Percentiles rank a stretch among this genome's conserved stretches.
These are phyloP conservation scores for Postia placenta DNA, from an alignment of 768 basidiomycete genomes.

Conservation along the genomic window DNA sequence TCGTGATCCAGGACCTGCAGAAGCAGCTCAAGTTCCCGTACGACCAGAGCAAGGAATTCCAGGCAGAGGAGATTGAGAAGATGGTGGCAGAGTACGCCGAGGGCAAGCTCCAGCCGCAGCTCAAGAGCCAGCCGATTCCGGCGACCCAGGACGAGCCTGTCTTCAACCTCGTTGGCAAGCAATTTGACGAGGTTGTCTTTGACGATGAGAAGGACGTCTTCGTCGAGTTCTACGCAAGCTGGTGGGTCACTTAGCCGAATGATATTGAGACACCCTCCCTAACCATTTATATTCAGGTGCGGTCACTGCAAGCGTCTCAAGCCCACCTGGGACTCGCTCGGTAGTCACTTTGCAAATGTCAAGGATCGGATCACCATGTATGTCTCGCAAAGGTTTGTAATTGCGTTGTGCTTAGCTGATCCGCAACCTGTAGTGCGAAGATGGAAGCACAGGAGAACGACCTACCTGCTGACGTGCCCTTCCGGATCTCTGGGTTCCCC, in stretches of 20 bases:
- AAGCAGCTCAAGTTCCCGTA: slow-evolving; percentile 88
- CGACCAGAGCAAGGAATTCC: slow-evolving; percentile 60
- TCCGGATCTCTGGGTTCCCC: slow-evolving; percentile 87
- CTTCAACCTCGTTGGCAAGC: slow-evolving; percentile 77
- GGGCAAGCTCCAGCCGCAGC: slow-evolving; percentile 70
- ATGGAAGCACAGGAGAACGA: slow-evolving; percentile 97
- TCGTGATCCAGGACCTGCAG: slow-evolving; percentile 84
- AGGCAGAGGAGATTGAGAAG: slow-evolving; percentile 46
- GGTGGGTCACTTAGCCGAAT: slow-evolving; percentile 59
- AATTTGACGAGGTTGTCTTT: slow-evolving; percentile 81
- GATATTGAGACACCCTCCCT: neutral
- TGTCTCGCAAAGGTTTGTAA: slow-evolving; percentile 13
- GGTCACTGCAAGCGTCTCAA: slow-evolving; percentile 97
- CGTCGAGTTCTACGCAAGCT: slow-evolving; percentile 94
- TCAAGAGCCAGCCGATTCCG: slow-evolving; percentile 90
- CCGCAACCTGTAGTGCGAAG: slow-evolving; percentile 62
- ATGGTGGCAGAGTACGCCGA: slow-evolving; percentile 62
- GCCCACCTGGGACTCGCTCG: slow-evolving; percentile 90
- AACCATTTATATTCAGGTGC: slow-evolving; percentile 43
- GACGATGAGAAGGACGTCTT: slow-evolving; percentile 93
- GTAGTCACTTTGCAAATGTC: slow-evolving; percentile 70
- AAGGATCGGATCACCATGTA: slow-evolving; percentile 80
- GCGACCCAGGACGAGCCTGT: slow-evolving; percentile 79
- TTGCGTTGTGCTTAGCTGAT: slow-evolving; percentile 6
- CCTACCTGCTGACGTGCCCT: slow-evolving; percentile 79